Base-by-base conservation (phyloP, 2,329 filamentous ascomycete species). In the Fragosphaeria purpurea region DNA sequence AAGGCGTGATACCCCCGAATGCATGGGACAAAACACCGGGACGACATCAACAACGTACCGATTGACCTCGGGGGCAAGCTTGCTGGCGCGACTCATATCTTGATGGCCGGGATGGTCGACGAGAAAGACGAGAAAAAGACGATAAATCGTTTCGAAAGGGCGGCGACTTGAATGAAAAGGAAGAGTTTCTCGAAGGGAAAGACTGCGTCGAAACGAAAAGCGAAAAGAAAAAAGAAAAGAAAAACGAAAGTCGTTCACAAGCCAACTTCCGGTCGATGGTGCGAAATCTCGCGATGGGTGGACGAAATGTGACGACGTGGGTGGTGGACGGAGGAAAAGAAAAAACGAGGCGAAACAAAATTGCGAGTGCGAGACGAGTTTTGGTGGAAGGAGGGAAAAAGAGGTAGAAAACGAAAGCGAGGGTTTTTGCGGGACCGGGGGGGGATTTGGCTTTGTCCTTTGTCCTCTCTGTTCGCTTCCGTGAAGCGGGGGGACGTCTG, bases 21-120 rank as follows among this genome's bases (percentile, higher is more conserved):
- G 47, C 6, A 32, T 32, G 5, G 9, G 12, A 44, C n/a, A 40
- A 9, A 32, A 45, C 38, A 35, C 40, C 30, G 22, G n/a, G n/a
- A 48, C 10, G 46, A 32, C 37, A 13, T 13, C 41, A 12, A 30
- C 43, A 44, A 52, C 56, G 42, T 75, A 94, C 89, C 89, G 86
- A 79, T 97, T 97, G 76, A 96, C 90, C 86, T 98, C 93, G 74
- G 93, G 90, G 76, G 90, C 90, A 80, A 97, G 86, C 82, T 96
- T 97, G 75, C 84, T 85, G 76, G 82, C 83, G 76, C 88, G 86
- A 88, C 85, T 94, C 88, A 95, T 95, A 83, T 82, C 85, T 89
- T 82, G 77, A 73, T 72, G 69, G 64, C 52, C 49, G 53, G 42
- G 13, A 47, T 10, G 38, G 11, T 13, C 6, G n/a, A 30, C 42